phyloP scores from a whole-genome alignment of 306 rosid species.

The Prunus persica region DNA sequence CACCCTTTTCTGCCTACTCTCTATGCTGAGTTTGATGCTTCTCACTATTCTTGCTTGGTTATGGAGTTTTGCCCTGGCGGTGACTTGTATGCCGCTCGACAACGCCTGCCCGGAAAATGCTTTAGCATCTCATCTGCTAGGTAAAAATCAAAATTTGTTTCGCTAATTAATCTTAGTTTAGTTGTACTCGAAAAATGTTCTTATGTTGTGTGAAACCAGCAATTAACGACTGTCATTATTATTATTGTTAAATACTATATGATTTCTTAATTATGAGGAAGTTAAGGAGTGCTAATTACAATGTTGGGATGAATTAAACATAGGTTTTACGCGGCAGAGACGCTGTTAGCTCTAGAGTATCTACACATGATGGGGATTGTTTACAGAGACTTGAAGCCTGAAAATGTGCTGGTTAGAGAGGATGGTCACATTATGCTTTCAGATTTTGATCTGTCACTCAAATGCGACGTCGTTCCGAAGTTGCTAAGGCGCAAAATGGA shows the following conservation, averaged over 20 bases:
- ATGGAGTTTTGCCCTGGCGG: slow-evolving; percentile 99
- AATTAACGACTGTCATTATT: no score
- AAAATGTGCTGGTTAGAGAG: slow-evolving; percentile 85
- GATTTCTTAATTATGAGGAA: background rate
- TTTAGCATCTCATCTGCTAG: slow-evolving; percentile 65
- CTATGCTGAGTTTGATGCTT: slow-evolving; percentile 83
- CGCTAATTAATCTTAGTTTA: background rate
- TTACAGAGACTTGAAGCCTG: slow-evolving; percentile 94
- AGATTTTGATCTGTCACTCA: slow-evolving; percentile 90
- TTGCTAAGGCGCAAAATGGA: slow-evolving; percentile 45
- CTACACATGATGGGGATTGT: slow-evolving; percentile 99
- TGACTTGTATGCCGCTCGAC: slow-evolving; percentile 78
- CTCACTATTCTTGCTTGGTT: slow-evolving; percentile 90
- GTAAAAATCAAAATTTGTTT: slow-evolving; percentile 31
- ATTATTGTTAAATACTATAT: no score
- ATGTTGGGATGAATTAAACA: background rate
- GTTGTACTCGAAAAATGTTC: background rate
- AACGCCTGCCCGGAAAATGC: slow-evolving; percentile 67
- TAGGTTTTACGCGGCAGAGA: slow-evolving; percentile 95
- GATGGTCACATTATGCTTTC: slow-evolving; percentile 97
- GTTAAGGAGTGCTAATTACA: background rate
- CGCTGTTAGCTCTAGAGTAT: slow-evolving; percentile 77
- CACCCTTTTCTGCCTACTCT: slow-evolving; percentile 91
- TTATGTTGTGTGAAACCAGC: background rate
- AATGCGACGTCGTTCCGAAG: slow-evolving; percentile 90